phyloP scores from a whole-genome alignment of 163 green algal genomes.

The Scenedesmus sp. region DNA sequence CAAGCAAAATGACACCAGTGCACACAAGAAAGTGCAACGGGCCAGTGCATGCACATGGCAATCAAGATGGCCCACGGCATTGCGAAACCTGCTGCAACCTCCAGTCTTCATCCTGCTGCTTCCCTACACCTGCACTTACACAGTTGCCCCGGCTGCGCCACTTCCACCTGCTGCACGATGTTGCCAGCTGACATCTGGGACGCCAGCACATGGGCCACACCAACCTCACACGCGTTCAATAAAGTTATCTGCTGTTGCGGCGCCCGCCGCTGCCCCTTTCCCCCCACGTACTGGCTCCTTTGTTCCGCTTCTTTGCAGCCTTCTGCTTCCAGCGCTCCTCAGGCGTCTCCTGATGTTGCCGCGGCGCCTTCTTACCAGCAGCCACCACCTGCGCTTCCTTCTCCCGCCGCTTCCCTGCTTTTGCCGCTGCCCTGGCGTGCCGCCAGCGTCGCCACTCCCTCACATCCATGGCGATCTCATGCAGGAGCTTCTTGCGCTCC shows the following conservation, averaged over 20 bases:
- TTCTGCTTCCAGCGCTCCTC: constrained; percentile 31
- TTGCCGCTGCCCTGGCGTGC: constrained; percentile 6
- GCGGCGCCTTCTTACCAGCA: not conserved
- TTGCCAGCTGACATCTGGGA: no score
- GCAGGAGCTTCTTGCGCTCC: constrained; percentile 41
- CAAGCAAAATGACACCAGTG: no score
- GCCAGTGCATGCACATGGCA: no score
- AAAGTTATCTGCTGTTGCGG: not conserved
- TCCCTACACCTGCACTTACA: no score
- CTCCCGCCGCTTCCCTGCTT: constrained; percentile 14
- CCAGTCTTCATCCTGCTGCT: no score
- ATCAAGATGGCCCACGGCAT: no score
- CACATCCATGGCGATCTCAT: constrained; percentile 44
- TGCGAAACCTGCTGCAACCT: no score
- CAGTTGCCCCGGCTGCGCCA: not conserved
- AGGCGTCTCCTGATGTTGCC: not conserved
- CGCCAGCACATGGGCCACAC: no score
- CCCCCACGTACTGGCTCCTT: not conserved
- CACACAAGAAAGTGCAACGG: no score
- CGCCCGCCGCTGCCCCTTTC: constrained; percentile 10
- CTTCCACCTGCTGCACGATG: not conserved
- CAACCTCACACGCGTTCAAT: no score
- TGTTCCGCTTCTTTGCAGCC: not conserved
- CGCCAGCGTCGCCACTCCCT: constrained; percentile 31
- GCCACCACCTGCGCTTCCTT: constrained; percentile 2